Base-by-base conservation (phyloP, 176 grass and related monocot genomes). In the Bolboschoenus planiculmis region DNA sequence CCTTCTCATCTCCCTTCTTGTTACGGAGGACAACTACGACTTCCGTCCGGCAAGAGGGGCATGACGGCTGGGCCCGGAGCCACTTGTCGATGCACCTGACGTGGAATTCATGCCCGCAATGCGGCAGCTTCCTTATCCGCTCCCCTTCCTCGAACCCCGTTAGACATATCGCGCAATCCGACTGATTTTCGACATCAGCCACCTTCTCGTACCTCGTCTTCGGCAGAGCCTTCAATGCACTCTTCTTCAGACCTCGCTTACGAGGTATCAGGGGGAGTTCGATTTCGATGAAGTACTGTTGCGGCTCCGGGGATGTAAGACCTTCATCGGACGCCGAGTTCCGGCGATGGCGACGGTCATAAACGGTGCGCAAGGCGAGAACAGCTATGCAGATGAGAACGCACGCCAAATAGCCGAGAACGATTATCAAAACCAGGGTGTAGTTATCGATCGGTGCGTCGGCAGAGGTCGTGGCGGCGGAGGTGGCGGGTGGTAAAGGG, bases 101-200 rank as follows among this genome's bases (percentile, higher is more conserved):
- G 59, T 93, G 91, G 86, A 93, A 93, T 5, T 86, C 85, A 75
- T 93, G 91, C 76, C 91, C 91, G 81, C 91, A 90, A 88, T 93
- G 91, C 83, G 91, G 91, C 88, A 93, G 84, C 54, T 90, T 89
- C 81, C 91, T 88, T 60, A 93, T 85, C 86, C 88, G 81, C 88
- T 93, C 81, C 81, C 78, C 81, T 78, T 89, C 89, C 61, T 86
- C 91, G 61, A 91, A 93, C 78, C 91, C 91, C 23, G 84, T 71
- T 13, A 93, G 91, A 67, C 91, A 91, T 82, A 91, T 85, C 42
- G 84, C 83, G 71, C 91, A 91, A 67, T 91, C 89, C 2, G 81
- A 18, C 0, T 82, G 83, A 33, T 83, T 7, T 66, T 85, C 90
- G 13, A 75, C 84, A 2, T 85, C 91, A 48, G 72, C 81, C 21